Conservation (phyloP, 1,284 basidiomycete species). For the Porogramme epimiltina region DNA sequence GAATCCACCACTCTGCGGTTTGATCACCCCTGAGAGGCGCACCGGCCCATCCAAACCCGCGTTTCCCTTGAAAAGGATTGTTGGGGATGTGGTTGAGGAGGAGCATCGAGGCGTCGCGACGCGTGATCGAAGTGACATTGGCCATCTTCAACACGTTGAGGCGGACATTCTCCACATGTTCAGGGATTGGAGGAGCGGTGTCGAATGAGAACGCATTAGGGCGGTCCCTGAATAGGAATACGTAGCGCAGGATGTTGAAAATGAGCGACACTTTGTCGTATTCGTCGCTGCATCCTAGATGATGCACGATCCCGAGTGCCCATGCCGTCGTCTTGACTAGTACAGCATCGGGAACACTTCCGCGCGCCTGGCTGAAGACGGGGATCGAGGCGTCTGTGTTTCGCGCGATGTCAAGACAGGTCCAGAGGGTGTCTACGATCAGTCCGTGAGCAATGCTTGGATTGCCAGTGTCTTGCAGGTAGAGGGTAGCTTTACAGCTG, state of each 20-base stretch:
- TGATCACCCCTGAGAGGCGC: constrained; percentile 9
- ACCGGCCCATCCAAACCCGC: constrained; percentile 19
- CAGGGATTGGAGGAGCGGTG: no score
- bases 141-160: constrained; percentile 20
- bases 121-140: constrained; percentile 14
- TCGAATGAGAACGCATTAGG: constrained; percentile 6
- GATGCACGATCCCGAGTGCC: constrained; percentile 15
- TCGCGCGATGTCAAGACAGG: constrained; percentile 10
- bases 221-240: constrained; percentile 8
- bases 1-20: constrained; percentile 5
- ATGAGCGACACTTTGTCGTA: constrained; percentile 19
- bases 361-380: constrained; percentile 10
- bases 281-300: constrained; percentile 17
- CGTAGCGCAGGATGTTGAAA: constrained; percentile 15
- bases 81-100: constrained; percentile 9
- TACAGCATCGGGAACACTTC: neutral
- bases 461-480: constrained; percentile 8
- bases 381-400: constrained; percentile 9
- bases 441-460: neutral
- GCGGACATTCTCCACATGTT: neutral
- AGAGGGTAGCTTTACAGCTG: constrained; percentile 12
- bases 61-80: constrained; percentile 5
- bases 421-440: constrained; percentile 11
- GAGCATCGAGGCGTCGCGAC: constrained; percentile 16
- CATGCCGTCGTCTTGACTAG: constrained; percentile 8